A percentile compares a stretch with the other conserved stretches of the same genome.
These are phyloP conservation scores for Leccinum olivaceoglutinosum DNA, from an alignment of 1,284 basidiomycete species.

Conservation along the genomic window DNA sequence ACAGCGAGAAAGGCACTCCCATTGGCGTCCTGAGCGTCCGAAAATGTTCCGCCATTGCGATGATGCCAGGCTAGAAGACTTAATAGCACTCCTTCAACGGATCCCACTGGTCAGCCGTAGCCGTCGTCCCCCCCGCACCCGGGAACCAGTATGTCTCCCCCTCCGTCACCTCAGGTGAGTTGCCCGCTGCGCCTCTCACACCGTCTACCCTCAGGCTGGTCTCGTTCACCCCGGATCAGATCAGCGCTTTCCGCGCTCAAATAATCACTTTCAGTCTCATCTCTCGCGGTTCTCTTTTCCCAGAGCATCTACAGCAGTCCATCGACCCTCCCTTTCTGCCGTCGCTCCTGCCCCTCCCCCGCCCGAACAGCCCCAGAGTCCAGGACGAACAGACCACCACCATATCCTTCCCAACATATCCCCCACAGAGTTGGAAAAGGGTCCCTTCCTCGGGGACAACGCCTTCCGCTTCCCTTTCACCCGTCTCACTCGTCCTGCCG, in stretches of 20 bases:
- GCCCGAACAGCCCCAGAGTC: no score
- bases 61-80: no score
- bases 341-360: no score
- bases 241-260: constrained; percentile 82
- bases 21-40: no score
- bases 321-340: constrained; percentile 37
- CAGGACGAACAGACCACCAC: no score
- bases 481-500: no score
- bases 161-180: constrained; percentile 25
- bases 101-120: constrained; percentile 3
- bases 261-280: constrained; percentile 89
- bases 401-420: constrained; percentile 30
- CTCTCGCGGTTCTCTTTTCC: constrained; percentile 74
- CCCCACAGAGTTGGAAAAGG: constrained; percentile 43
- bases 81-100: constrained; percentile 16
- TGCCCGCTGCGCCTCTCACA: constrained; percentile 27
- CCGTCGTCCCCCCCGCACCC: constrained; percentile 5
- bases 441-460: no score
- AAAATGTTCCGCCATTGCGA: no score
- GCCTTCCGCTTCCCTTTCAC: no score
- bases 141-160: constrained; percentile 13
- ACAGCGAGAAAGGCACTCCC: no score
- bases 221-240: constrained; percentile 83
- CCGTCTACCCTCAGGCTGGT: constrained; percentile 46
- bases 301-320: constrained; percentile 75